A percentile compares a stretch with the other conserved stretches of the same genome.
Evolutionary conservation across 2,329 filamentous ascomycete species (phyloP).

Genomic region (Magnaporthales sp.): DNA sequence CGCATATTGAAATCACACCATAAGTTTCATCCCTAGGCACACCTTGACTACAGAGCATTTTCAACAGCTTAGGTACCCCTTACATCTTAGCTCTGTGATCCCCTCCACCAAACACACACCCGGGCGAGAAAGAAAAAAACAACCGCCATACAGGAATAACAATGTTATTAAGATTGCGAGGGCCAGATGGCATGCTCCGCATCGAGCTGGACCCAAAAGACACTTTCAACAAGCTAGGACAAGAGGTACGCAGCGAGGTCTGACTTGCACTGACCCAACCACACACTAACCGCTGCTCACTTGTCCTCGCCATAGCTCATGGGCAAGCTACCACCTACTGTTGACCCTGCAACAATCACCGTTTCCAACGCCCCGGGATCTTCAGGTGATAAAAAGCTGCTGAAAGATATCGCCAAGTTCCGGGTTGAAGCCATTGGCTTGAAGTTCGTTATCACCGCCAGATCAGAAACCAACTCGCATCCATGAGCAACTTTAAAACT

Average conservation of each 20-base stretch:
- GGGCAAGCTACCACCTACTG: conserved; percentile 49
- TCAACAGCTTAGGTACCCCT: not conserved
- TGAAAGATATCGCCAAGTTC: conserved; percentile 49
- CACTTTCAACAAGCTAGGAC: conserved; percentile 57
- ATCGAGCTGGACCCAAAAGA: conserved; percentile 67
- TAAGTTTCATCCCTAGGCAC: not conserved
- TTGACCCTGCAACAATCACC: conserved; percentile 50
- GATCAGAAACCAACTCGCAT: not conserved
- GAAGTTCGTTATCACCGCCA: conserved; percentile 31
- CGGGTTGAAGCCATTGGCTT: conserved; percentile 51
- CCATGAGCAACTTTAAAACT: not conserved
- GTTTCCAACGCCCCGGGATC: conserved; percentile 53
- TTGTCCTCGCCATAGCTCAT: conserved; percentile 35
- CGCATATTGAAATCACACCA: not conserved
- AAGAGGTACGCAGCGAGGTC: conserved; percentile 30
- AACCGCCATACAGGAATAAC: conserved; percentile 13
- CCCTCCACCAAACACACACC: not conserved
- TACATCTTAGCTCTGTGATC: not conserved
- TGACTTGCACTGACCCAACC: not conserved
- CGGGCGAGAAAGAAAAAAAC: not conserved
- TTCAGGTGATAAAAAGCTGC: conserved; percentile 43
- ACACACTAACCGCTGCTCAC: not conserved
- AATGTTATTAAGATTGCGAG: conserved; percentile 82
- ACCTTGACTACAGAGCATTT: not conserved
- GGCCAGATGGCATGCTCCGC: conserved; percentile 87